Evolutionary conservation across 2,329 filamentous ascomycete genomes (phyloP), one percentile per base, ranked within the genome.

Genomic region (Neopestalotiopsis clavispora): DNA sequence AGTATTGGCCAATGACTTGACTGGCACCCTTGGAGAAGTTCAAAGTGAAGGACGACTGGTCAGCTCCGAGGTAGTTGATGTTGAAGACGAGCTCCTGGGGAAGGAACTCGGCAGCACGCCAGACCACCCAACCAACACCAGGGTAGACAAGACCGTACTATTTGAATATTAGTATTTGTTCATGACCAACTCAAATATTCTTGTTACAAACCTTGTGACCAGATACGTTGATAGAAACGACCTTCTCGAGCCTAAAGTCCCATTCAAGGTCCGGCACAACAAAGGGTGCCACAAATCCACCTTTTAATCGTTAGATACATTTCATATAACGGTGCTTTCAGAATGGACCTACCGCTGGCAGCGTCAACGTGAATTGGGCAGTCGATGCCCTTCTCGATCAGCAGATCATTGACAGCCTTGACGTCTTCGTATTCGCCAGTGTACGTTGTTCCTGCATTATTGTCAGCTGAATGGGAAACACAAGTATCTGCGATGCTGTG

Each of bases 11-110:
- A 71, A 98, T 97, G 77, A 98, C 93, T 78, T 98, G 95, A 5
- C 92, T 94, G 13, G 95, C 95, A 68, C 95, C 95, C 80, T 97
- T 97, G 78, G 93, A 97, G 85, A 98, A 98, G 86, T 98, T 98
- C 69, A 98, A 90, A 0, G 95, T 98, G 84, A 98, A 98, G 3
- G 94, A 97, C 2, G 94, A 92, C 80, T 98, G 95, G 78, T 98
- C 94, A 12, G 95, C 95, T 64, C 95, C 95, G 5, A 98, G 91
- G 83, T 98, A 98, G 87, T 98, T 98, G 88, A 98, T 98, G 87
- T 97, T 98, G 89, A 98, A 98, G 75, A 98, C 94, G 28, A 98
- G 90, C 77, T 98, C 95, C 78, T 95, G 87, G 7, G 95, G 95
- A 2, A 97, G 87, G 81, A 87, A 96, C 79, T 96, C 91, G 65